Percentiles rank a stretch among this genome's conserved stretches.
phyloP scores from a whole-genome alignment of 2,329 filamentous ascomycete species.

The Rhynchosporium graminicola region DNA sequence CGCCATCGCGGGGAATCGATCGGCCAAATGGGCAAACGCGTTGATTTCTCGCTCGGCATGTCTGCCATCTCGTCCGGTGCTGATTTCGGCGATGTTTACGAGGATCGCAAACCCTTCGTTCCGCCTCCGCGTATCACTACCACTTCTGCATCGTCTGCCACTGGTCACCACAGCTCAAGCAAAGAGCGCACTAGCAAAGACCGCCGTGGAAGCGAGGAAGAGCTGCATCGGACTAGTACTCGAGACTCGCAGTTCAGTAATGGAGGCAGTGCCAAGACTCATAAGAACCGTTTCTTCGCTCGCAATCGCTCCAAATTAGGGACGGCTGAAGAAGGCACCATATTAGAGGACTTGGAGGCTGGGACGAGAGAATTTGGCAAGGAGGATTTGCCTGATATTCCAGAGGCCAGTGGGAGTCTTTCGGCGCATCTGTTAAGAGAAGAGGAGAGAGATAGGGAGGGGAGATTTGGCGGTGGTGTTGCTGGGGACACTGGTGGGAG shows the following conservation, averaged over 20 bases:
- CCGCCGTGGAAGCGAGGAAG: slow-evolving; percentile 27
- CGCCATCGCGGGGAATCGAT: slow-evolving; percentile 58
- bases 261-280: slow-evolving; percentile 43
- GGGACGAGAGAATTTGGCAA: slow-evolving; percentile 27
- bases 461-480: not conserved
- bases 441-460: slow-evolving; percentile 2
- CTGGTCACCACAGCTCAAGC: slow-evolving; percentile 6
- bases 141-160: slow-evolving; percentile 37
- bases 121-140: slow-evolving; percentile 44
- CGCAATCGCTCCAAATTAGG: slow-evolving; percentile 43
- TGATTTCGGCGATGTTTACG: slow-evolving; percentile 64
- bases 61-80: slow-evolving; percentile 57
- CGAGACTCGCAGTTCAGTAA: slow-evolving; percentile 37
- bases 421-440: slow-evolving; percentile 22
- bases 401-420: slow-evolving; percentile 39
- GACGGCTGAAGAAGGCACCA: slow-evolving; percentile 32
- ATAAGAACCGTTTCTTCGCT: slow-evolving; percentile 63
- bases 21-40: slow-evolving; percentile 59
- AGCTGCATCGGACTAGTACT: slow-evolving; percentile 26
- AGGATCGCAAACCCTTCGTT: slow-evolving; percentile 48
- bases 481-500: slow-evolving; percentile 1
- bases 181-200: not conserved
- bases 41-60: slow-evolving; percentile 73
- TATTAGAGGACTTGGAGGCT: slow-evolving; percentile 37
- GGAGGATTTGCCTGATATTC: slow-evolving; percentile 48